These are phyloP conservation scores for Ustilago nuda DNA, from an alignment of 1,284 basidiomycete species.

Conservation along the genomic window DNA sequence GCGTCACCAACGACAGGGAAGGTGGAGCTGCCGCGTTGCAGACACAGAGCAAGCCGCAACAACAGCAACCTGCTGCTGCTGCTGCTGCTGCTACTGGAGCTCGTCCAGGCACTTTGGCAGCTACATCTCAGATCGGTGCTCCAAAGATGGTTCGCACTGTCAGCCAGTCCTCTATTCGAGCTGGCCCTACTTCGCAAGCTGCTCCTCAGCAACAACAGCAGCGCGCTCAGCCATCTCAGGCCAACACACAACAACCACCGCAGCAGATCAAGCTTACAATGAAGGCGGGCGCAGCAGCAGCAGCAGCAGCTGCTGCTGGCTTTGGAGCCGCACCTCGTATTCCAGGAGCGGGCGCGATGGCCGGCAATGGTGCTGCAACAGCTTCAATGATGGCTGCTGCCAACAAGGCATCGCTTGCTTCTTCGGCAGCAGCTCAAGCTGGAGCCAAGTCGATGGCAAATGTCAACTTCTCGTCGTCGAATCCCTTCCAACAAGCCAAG, in stretches of 20 bases:
- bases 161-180: conserved; percentile 44
- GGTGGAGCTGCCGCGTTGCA: conserved; percentile 13
- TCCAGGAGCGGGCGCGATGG: conserved; percentile 27
- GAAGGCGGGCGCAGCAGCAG: conserved; percentile 22
- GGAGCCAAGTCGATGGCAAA: conserved; percentile 41
- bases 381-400: conserved; percentile 36
- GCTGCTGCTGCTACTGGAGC: conserved; percentile 1
- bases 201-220: conserved; percentile 22
- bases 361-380: conserved; percentile 28
- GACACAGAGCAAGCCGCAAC: conserved; percentile 18
- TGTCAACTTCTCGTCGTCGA: conserved; percentile 45
- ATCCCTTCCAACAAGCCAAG: conserved; percentile 54
- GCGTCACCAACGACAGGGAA: conserved; percentile 47
- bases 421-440: conserved; percentile 8
- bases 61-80: conserved; percentile 14
- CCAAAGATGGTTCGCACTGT: conserved; percentile 45
- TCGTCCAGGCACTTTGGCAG: conserved; percentile 34
- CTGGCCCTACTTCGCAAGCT: conserved; percentile 22
- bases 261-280: conserved; percentile 50
- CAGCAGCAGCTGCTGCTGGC: conserved; percentile 21
- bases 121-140: conserved; percentile 36
- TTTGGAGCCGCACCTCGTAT: conserved; percentile 46
- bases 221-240: conserved; percentile 20
- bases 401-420: conserved; percentile 6
- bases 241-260: conserved; percentile 24